A percentile compares a stretch with the other conserved stretches of the same genome.
These are phyloP conservation scores for Nothopassalora personata DNA, from an alignment of 2,329 filamentous ascomycete species.

Conservation along the genomic window DNA sequence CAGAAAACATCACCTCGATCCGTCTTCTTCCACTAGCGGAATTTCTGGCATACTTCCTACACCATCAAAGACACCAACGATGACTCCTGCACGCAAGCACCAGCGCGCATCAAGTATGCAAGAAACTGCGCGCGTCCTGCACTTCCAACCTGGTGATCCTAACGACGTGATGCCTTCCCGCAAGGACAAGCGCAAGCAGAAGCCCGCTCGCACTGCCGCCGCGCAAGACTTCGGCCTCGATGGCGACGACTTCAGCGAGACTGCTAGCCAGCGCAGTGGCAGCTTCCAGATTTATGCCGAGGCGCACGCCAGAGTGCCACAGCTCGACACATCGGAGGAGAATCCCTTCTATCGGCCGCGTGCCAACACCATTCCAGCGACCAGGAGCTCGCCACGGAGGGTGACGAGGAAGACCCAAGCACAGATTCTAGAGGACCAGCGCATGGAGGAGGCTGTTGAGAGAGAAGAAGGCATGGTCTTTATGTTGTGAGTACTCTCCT, in stretches of 20 bases:
- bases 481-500: slow-evolving; percentile 61
- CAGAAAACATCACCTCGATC: slow-evolving; percentile 7
- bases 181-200: slow-evolving; percentile 42
- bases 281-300: slow-evolving; percentile 64
- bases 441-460: slow-evolving; percentile 56
- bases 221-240: slow-evolving; percentile 52
- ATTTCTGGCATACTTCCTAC: slow-evolving; percentile 60
- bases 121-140: slow-evolving; percentile 46
- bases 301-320: slow-evolving; percentile 68
- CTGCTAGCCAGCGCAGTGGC: slow-evolving; percentile 33
- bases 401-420: slow-evolving; percentile 51
- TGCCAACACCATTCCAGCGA: slow-evolving; percentile 10
- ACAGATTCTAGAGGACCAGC: slow-evolving; percentile 44
- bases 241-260: slow-evolving; percentile 42
- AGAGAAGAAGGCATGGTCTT: slow-evolving; percentile 70
- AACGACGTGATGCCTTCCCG: slow-evolving; percentile 56
- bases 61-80: slow-evolving; percentile 64
- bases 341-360: slow-evolving; percentile 63
- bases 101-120: slow-evolving; percentile 38
- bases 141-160: slow-evolving; percentile 54
- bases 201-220: slow-evolving; percentile 4
- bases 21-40: slow-evolving; percentile 18
- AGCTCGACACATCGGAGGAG: slow-evolving; percentile 57
- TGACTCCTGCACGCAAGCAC: slow-evolving; percentile 49
- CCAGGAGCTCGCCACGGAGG: slow-evolving; percentile 21